A percentile compares a stretch with the other conserved stretches of the same genome.
Conservation (phyloP, 805 yeast genomes). For the Martiniozyma abietophila region DNA sequence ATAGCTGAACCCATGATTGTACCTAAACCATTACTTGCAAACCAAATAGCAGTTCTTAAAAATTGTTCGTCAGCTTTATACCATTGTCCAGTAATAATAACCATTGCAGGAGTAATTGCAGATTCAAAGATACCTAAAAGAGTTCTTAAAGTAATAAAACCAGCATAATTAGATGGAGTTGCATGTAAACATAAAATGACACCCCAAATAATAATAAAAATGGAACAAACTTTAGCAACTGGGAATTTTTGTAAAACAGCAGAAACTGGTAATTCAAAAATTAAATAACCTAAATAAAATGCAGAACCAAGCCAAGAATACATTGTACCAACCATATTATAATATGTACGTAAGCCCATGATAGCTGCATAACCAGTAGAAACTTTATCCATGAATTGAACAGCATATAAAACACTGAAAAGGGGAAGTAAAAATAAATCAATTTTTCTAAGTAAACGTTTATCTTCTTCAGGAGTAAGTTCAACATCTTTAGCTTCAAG, state of each 20-base stretch:
- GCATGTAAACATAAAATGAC: constrained; percentile 40
- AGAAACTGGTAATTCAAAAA: constrained; percentile 36
- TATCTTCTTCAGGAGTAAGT: constrained; percentile 4
- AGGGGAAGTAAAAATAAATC: constrained; percentile 29
- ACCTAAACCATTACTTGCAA: constrained; percentile 34
- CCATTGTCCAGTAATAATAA: constrained; percentile 25
- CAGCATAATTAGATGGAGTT: constrained; percentile 34
- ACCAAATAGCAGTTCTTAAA: constrained; percentile 19
- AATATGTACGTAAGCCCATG: constrained; percentile 34
- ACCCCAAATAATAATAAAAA: constrained; percentile 37
- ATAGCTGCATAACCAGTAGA: constrained; percentile 37
- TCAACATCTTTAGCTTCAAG: constrained; percentile 6
- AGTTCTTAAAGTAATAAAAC: constrained; percentile 37
- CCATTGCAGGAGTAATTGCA: constrained; percentile 24
- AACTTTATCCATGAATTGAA: constrained; percentile 32
- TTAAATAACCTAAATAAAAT: constrained; percentile 35
- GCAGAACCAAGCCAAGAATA: constrained; percentile 38
- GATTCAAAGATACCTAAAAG: constrained; percentile 36
- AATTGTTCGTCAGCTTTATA: constrained; percentile 23
- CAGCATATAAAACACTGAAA: constrained; percentile 21
- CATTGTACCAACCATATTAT: constrained; percentile 32
- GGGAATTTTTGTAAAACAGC: constrained; percentile 31
- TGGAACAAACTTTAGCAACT: constrained; percentile 28
- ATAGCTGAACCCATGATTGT: constrained; percentile 40
- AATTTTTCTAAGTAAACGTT: constrained; percentile 24